Base-by-base conservation (phyloP, 2,329 filamentous ascomycete genomes). In the Penicillium brasilianum region DNA sequence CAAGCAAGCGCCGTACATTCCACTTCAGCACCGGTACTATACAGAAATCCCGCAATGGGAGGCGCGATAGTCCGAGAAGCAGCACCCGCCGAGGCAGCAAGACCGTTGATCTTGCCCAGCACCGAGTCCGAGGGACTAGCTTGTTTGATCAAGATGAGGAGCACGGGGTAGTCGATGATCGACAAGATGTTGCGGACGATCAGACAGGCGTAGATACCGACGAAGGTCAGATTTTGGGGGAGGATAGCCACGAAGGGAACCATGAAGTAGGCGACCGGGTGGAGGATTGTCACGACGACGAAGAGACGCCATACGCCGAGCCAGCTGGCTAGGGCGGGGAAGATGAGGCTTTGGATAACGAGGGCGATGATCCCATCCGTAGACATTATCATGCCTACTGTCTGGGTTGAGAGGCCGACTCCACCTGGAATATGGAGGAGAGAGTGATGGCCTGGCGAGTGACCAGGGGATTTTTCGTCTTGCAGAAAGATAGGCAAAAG, bases 401-500 rank as follows among this genome's bases (percentile, higher is more conserved):
- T 83, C 68, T 88, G 85, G 1, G 87, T 86, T 1, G 84, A 85
- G 51, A 90, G 81, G 1, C 88, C 89, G 2, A 92, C 80, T 4
- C 89, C 89, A 49, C 89, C 89, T 0, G 83, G 74, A 10, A 86
- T 86, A 71, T 85, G 83, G 43, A 90, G 80, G 75, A 80, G 66
- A 77, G 83, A 69, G 56, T 64, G 57, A 30, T 59, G 44, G 72
- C 70, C n/a, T 70, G 60, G 66, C 25, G 71, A 63, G 20, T 68
- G 63, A 1, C 67, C 62, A 25, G 77, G 65, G 6, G 80, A 73
- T 44, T 80, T 76, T 49, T 80, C 72, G 69, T 97, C 93, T 75
- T 97, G 93, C 55, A 97, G 87, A 78, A 97, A 97, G 61, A 97
- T 97, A 8, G 93, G 93, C 57, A 97, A 83, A 0, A 97, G 84